Percentiles rank a stretch among this genome's conserved stretches.
Conservation (phyloP, 2,329 filamentous ascomycete species). For the Pyrenochaeta sp. region DNA sequence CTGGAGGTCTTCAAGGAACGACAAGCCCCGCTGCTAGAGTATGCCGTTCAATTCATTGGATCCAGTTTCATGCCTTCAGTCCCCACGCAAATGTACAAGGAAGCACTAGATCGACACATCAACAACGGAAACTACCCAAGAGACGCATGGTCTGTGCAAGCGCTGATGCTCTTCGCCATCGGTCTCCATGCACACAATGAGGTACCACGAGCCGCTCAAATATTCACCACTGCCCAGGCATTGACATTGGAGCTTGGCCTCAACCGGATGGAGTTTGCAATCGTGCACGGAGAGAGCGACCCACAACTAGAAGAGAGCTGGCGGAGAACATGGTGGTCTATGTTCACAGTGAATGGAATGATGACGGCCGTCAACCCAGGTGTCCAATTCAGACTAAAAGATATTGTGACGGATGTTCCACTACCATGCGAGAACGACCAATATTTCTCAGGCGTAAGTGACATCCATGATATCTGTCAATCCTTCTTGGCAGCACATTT, state of each 20-base stretch:
- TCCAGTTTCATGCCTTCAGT: constrained; percentile 61
- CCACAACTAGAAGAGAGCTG: constrained; percentile 81
- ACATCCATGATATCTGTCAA: constrained; percentile 2
- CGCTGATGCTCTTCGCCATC: constrained; percentile 78
- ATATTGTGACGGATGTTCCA: constrained; percentile 71
- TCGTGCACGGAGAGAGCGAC: constrained; percentile 69
- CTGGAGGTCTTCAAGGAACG: constrained; percentile 52
- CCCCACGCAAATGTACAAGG: constrained; percentile 56
- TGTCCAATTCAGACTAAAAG: constrained; percentile 74
- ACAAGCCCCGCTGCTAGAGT: constrained; percentile 55
- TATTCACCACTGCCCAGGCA: constrained; percentile 73
- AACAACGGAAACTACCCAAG: constrained; percentile 40
- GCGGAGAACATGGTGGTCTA: constrained; percentile 90
- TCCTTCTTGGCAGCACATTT: constrained; percentile 25
- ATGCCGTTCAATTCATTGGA: constrained; percentile 66
- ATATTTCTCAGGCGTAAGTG: constrained; percentile 58
- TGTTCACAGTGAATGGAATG: constrained; percentile 84
- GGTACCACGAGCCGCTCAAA: constrained; percentile 71
- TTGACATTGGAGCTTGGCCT: constrained; percentile 80
- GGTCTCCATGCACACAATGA: constrained; percentile 80
- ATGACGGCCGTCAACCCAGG: constrained; percentile 80
- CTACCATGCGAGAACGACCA: constrained; percentile 86
- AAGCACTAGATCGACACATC: constrained; percentile 44
- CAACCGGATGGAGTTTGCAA: constrained; percentile 73
- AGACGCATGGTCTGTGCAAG: constrained; percentile 72